These are phyloP conservation scores for Saccharomycopsis schoenii DNA, from an alignment of 805 yeast species.

Conservation along the genomic window DNA sequence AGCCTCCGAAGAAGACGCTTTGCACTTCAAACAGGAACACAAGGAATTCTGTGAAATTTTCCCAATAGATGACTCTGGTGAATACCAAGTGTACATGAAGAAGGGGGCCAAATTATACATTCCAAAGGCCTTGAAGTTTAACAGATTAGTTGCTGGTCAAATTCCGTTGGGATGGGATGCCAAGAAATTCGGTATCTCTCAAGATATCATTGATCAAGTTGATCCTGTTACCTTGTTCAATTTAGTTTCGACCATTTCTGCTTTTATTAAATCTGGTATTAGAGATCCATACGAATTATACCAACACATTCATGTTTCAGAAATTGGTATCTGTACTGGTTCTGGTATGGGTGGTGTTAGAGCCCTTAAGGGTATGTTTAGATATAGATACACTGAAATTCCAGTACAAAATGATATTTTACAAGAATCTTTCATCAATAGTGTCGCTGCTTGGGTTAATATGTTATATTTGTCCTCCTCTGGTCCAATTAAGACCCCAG, in stretches of 20 bases:
- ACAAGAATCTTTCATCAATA: slow-evolving; percentile 97
- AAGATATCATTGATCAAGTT: slow-evolving; percentile 87
- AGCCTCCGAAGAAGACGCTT: slow-evolving; percentile 90
- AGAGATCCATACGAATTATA: slow-evolving; percentile 98
- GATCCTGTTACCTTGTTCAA: slow-evolving; percentile 93
- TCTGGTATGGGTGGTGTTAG: slow-evolving; percentile 99
- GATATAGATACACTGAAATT: slow-evolving; percentile 82
- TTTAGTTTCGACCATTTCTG: slow-evolving; percentile 91
- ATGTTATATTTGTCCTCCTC: slow-evolving; percentile 94
- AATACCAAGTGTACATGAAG: slow-evolving; percentile 79
- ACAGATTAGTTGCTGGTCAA: slow-evolving; percentile 39
- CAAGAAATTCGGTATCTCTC: slow-evolving; percentile 85
- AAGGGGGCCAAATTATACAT: slow-evolving; percentile 87
- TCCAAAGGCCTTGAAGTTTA: slow-evolving; percentile 50
- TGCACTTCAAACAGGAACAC: slow-evolving; percentile 87
- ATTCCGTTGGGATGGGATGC: slow-evolving; percentile 99
- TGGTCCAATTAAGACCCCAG: slow-evolving; percentile 99
- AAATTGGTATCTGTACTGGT: slow-evolving; percentile 98
- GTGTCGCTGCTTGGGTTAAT: slow-evolving; percentile 99
- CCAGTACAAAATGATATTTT: slow-evolving; percentile 96
- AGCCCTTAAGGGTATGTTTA: slow-evolving; percentile 96
- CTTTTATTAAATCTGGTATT: slow-evolving; percentile 86
- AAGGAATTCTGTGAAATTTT: slow-evolving; percentile 90
- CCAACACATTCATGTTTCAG: slow-evolving; percentile 95
- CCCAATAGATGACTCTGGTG: slow-evolving; percentile 82